These are phyloP conservation scores for Trypanosoma congolense DNA, from an alignment of 208 protist species.

Conservation along the genomic window DNA sequence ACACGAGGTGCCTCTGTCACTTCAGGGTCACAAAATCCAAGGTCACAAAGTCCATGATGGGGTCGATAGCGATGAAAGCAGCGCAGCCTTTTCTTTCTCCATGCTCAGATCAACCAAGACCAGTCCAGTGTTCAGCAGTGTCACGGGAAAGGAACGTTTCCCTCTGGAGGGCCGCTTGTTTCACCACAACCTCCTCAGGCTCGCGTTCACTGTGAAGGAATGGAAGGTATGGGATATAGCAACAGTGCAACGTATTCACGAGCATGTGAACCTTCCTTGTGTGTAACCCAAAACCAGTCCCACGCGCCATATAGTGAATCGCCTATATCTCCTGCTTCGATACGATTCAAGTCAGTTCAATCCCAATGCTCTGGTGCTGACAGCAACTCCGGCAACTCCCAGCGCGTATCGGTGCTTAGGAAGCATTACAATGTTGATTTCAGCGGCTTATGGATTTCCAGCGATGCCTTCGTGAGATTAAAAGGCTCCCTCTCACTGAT, in stretches of 20 bases:
- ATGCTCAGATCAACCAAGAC: background rate
- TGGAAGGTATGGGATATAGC: background rate
- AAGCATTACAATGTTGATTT: slow-evolving; percentile 29
- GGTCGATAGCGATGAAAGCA: slow-evolving; percentile 8
- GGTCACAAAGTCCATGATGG: background rate
- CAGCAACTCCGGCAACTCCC: slow-evolving; percentile 11
- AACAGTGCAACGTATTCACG: slow-evolving; percentile 5
- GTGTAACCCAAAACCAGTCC: background rate
- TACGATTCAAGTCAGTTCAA: slow-evolving; percentile 25
- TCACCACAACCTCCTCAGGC: background rate
- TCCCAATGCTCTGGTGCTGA: slow-evolving; percentile 19
- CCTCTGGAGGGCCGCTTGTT: background rate
- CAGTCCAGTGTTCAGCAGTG: background rate
- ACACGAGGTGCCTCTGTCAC: too few species aligned
- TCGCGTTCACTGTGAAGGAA: background rate
- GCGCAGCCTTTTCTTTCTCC: background rate
- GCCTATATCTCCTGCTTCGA: slow-evolving; percentile 13
- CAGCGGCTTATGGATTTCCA: slow-evolving; percentile 30
- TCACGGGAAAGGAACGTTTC: background rate
- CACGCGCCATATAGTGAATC: slow-evolving; percentile 15
- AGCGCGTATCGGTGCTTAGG: background rate
- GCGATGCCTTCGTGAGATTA: slow-evolving; percentile 28
- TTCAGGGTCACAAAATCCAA: too few species aligned
- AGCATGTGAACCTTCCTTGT: background rate
- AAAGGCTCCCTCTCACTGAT: slow-evolving; percentile 28